Evolutionary conservation across 805 yeast species (phyloP).

Genomic region (Ogataea ramenticola): DNA sequence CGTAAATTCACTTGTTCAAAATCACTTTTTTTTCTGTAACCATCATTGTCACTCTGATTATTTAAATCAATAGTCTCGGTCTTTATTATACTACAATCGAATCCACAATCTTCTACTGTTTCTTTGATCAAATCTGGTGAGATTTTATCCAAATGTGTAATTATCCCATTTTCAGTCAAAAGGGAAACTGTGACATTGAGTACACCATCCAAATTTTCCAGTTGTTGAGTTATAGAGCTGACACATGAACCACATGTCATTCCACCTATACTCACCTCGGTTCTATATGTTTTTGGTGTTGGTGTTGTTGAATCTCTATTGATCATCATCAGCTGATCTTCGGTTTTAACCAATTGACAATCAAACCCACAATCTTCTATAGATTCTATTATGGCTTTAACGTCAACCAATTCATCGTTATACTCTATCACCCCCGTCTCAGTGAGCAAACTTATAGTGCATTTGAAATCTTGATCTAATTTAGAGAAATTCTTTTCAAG

Average conservation of each 20-base stretch:
- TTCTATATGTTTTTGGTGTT: slow-evolving; percentile 3
- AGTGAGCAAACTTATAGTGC: slow-evolving; percentile 43
- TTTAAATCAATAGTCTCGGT: slow-evolving; percentile 20
- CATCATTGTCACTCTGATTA: background rate
- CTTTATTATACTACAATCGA: slow-evolving; percentile 40
- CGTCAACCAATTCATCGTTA: slow-evolving; percentile 46
- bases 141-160: slow-evolving; percentile 36
- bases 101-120: slow-evolving; percentile 40
- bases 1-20: slow-evolving; percentile 22
- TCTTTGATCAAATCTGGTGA: slow-evolving; percentile 34
- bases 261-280: slow-evolving; percentile 41
- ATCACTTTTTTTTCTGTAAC: background rate
- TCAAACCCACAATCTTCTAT: slow-evolving; percentile 48
- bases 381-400: slow-evolving; percentile 50
- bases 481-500: slow-evolving; percentile 12
- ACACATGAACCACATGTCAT: slow-evolving; percentile 94
- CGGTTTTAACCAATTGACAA: slow-evolving; percentile 35
- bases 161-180: slow-evolving; percentile 64
- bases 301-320: background rate
- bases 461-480: slow-evolving; percentile 41
- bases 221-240: slow-evolving; percentile 44
- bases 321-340: slow-evolving; percentile 2
- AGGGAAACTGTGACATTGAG: slow-evolving; percentile 53
- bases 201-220: slow-evolving; percentile 15
- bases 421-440: slow-evolving; percentile 49